phyloP scores from a whole-genome alignment of 78 protist species.

The Dictyostelium intermedium region DNA sequence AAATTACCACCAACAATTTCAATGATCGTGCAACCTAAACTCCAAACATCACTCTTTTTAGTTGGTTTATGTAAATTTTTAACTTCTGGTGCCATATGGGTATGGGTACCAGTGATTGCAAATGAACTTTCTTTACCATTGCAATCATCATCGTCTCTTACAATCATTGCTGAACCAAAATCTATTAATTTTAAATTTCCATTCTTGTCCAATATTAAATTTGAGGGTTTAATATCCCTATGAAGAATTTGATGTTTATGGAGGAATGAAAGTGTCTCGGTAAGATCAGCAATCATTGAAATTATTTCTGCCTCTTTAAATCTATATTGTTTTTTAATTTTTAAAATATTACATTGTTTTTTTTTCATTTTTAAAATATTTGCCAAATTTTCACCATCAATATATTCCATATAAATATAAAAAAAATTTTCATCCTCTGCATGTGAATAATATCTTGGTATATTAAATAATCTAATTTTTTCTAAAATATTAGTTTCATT shows the following conservation, averaged over 20 bases:
- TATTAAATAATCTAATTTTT: neutral
- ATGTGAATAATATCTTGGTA: neutral
- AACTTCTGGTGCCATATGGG: constrained; percentile 88
- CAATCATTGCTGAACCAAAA: constrained; percentile 66
- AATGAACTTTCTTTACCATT: neutral
- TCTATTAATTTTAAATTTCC: constrained; percentile 80
- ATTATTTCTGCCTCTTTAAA: neutral
- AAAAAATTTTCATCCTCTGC: neutral
- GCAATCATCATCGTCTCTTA: neutral
- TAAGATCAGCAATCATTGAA: neutral
- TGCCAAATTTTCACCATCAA: neutral
- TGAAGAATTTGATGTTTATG: constrained; percentile 87
- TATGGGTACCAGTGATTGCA: constrained; percentile 84
- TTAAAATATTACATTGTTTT: neutral
- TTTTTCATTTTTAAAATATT: neutral
- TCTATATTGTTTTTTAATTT: neutral
- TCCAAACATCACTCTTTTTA: constrained; percentile 75
- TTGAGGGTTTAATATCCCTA: constrained; percentile 92
- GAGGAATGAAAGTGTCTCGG: constrained; percentile 75
- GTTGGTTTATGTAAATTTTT: constrained; percentile 3
- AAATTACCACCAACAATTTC: constrained; percentile 81
- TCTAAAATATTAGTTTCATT: neutral
- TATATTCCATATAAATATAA: neutral
- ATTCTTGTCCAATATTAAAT: constrained; percentile 55
- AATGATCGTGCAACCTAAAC: constrained; percentile 70